Conservation (phyloP, 1,284 basidiomycete genomes). For the Microbotryum lychnidis-dioicae region DNA sequence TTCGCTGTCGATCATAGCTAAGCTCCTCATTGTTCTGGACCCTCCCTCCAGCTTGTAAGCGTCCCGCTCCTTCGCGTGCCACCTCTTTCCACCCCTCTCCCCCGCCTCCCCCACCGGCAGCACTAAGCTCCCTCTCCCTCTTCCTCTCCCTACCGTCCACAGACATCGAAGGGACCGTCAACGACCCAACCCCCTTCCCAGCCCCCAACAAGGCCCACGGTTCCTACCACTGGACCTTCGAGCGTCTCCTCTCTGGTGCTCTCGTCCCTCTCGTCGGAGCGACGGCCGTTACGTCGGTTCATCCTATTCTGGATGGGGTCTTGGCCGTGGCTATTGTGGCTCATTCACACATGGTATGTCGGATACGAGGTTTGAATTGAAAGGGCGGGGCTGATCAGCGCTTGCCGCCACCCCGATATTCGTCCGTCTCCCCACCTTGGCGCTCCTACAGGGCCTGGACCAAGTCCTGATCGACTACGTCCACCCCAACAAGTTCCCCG, state of each 20-base stretch:
- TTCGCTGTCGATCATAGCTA: background rate
- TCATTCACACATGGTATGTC: constrained; percentile 82
- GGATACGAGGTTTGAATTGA: background rate
- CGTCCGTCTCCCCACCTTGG: background rate
- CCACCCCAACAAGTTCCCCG: constrained; percentile 85
- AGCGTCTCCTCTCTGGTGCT: constrained; percentile 76
- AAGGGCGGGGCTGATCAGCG: background rate
- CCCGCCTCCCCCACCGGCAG: background rate
- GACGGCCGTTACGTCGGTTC: constrained; percentile 47
- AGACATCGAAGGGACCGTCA: constrained; percentile 91
- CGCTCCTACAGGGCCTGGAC: constrained; percentile 37
- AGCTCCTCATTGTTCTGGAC: background rate
- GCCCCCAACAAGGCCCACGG: constrained; percentile 62
- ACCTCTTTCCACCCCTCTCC: background rate
- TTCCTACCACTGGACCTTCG: constrained; percentile 97
- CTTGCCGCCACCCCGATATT: too few relatives aligned
- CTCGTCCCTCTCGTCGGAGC: constrained; percentile 63
- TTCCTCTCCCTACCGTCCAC: background rate
- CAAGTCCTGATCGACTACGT: constrained; percentile 62
- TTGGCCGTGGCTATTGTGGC: constrained; percentile 79
- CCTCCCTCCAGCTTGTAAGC: background rate
- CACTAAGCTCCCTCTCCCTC: background rate
- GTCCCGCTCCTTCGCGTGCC: background rate
- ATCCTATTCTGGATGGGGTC: constrained; percentile 77
- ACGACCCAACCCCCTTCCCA: constrained; percentile 88